Percentiles rank a stretch among this genome's conserved stretches.
phyloP scores from a whole-genome alignment of 2,329 filamentous ascomycete species.

The Claviceps arundinis region DNA sequence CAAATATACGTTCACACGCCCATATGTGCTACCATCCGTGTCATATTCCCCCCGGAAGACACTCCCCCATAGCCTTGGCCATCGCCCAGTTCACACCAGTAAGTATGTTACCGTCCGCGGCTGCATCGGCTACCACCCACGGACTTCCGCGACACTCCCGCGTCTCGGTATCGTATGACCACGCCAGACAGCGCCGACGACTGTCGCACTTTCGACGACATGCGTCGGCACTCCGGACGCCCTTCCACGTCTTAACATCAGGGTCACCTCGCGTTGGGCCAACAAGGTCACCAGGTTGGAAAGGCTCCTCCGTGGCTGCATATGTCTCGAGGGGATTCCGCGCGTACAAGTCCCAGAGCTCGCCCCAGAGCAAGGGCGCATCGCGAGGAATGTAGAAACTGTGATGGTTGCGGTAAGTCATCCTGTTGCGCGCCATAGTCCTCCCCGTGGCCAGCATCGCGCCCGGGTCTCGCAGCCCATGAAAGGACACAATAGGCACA shows the following conservation, averaged over 20 bases:
- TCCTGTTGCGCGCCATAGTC: constrained; percentile 22
- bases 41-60: not conserved
- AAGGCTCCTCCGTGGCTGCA: constrained; percentile 12
- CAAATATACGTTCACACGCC: not conserved
- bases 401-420: not conserved
- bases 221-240: constrained; percentile 25
- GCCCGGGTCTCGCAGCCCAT: constrained; percentile 30
- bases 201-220: constrained; percentile 29
- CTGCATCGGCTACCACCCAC: constrained; percentile 34
- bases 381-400: not conserved
- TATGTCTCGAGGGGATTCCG: constrained; percentile 25
- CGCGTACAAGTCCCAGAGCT: constrained; percentile 37
- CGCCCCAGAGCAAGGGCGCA: constrained; percentile 33
- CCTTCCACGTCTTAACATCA: constrained; percentile 18
- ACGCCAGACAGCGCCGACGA: constrained; percentile 32
- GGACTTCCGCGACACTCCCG: constrained; percentile 31
- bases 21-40: not conserved
- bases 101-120: constrained; percentile 1
- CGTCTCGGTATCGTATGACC: constrained; percentile 31
- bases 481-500: constrained; percentile 40
- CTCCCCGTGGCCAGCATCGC: constrained; percentile 33
- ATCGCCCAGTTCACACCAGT: constrained; percentile 21
- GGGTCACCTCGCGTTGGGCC: constrained; percentile 32
- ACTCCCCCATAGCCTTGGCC: constrained; percentile 13
- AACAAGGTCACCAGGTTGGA: constrained; percentile 33